Conservation (phyloP, 192 early-diverging fungal genomes). For the Backusella australiensis region DNA sequence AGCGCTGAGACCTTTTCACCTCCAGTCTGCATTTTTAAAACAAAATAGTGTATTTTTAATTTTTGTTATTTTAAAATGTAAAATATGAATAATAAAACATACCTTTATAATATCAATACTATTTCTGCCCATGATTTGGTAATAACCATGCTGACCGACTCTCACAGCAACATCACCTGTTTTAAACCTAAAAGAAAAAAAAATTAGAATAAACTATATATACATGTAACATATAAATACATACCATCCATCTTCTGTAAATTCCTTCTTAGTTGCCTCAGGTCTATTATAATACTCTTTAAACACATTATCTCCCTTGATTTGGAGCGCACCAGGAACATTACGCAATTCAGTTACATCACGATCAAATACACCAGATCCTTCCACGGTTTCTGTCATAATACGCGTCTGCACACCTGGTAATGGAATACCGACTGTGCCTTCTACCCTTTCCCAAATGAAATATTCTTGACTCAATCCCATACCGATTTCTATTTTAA, state of each 20-base stretch:
- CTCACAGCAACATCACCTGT: slow-evolving; percentile 78
- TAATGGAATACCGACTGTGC: slow-evolving; percentile 75
- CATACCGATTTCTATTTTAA: slow-evolving; percentile 76
- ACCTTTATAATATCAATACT: slow-evolving; percentile 86
- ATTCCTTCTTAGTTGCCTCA: slow-evolving; percentile 69
- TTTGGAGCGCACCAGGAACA: slow-evolving; percentile 65
- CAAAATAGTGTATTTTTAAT: not conserved
- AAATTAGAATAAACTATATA: not conserved
- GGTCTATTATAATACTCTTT: slow-evolving; percentile 73
- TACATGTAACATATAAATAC: slow-evolving; percentile 1
- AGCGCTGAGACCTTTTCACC: slow-evolving; percentile 85
- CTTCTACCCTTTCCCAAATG: slow-evolving; percentile 39
- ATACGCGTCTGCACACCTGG: slow-evolving; percentile 65
- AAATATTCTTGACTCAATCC: slow-evolving; percentile 65
- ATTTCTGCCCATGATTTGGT: slow-evolving; percentile 75
- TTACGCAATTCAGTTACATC: slow-evolving; percentile 52
- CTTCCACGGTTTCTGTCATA: slow-evolving; percentile 41
- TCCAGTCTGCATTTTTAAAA: slow-evolving; percentile 49
- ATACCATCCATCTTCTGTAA: slow-evolving; percentile 71
- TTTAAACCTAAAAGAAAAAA: slow-evolving; percentile 48
- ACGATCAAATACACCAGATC: slow-evolving; percentile 25
- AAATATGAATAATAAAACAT: not conserved
- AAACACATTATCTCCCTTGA: slow-evolving; percentile 76
- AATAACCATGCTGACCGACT: slow-evolving; percentile 49
- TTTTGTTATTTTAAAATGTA: not conserved